phyloP scores from a whole-genome alignment of 805 yeast genomes.

The Nakazawaea anatomiae region DNA sequence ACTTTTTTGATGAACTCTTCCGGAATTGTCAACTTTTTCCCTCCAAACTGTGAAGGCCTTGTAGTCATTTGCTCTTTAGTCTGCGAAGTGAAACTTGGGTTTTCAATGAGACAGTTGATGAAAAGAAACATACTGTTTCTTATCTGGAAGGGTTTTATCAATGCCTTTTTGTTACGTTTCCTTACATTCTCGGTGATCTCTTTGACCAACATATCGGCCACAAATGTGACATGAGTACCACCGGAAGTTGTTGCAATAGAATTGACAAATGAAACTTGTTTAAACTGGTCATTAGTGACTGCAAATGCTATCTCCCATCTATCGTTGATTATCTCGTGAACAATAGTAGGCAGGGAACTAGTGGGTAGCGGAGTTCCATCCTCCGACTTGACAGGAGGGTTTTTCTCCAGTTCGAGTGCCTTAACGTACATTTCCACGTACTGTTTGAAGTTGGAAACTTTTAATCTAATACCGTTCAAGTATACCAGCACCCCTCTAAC shows the following conservation, averaged over 20 bases:
- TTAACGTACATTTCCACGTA: conserved; percentile 87
- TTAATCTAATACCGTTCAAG: conserved; percentile 68
- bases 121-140: conserved; percentile 86
- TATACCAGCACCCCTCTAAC: conserved; percentile 75
- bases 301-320: conserved; percentile 98
- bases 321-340: conserved; percentile 75
- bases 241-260: conserved; percentile 97
- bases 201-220: conserved; percentile 77
- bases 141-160: conserved; percentile 83
- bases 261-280: conserved; percentile 94
- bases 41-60: conserved; percentile 82
- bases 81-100: conserved; percentile 96
- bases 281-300: conserved; percentile 79
- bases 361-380: conserved; percentile 12
- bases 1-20: conserved; percentile 71
- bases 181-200: conserved; percentile 71
- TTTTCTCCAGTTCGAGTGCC: conserved; percentile 54
- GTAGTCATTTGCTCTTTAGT: conserved; percentile 95
- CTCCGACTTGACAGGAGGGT: conserved; percentile 9
- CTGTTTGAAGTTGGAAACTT: conserved; percentile 69
- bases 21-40: conserved; percentile 65
- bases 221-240: conserved; percentile 88
- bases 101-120: conserved; percentile 86
- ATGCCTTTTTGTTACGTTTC: conserved; percentile 57
- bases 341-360: conserved; percentile 49